phyloP scores from a whole-genome alignment of 2,329 filamentous ascomycete species.

The Fusarium sp. region DNA sequence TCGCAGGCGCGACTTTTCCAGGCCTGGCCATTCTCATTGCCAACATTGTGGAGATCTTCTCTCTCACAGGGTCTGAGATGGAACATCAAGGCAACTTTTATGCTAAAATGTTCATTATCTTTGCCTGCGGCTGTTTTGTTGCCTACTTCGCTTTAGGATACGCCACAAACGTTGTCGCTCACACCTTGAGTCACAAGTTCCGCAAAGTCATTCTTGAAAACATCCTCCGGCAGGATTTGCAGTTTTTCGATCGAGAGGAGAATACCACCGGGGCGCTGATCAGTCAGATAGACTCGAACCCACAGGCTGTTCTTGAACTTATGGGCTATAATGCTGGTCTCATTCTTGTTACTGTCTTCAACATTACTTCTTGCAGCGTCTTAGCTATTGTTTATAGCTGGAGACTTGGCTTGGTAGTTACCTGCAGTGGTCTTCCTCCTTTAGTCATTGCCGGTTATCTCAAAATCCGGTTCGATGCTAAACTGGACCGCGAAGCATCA shows the following conservation, averaged over 20 bases:
- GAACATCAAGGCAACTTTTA: slow-evolving; percentile 62
- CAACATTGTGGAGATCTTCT: slow-evolving; percentile 58
- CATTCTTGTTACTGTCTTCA: slow-evolving; percentile 55
- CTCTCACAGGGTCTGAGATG: slow-evolving; percentile 50
- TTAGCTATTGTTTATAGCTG: slow-evolving; percentile 60
- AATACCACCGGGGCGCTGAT: slow-evolving; percentile 56
- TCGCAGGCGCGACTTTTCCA: slow-evolving; percentile 54
- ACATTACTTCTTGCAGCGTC: slow-evolving; percentile 55
- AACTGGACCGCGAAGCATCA: slow-evolving; percentile 55
- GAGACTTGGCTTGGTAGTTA: slow-evolving; percentile 62
- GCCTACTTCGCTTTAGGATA: slow-evolving; percentile 58
- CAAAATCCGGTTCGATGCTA: slow-evolving; percentile 57
- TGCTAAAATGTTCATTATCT: slow-evolving; percentile 67
- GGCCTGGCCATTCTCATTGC: slow-evolving; percentile 60
- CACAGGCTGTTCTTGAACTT: slow-evolving; percentile 56
- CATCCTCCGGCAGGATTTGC: slow-evolving; percentile 57
- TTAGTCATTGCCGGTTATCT: slow-evolving; percentile 54
- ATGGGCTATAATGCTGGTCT: slow-evolving; percentile 59
- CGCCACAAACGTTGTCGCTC: slow-evolving; percentile 50
- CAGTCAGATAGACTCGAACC: slow-evolving; percentile 54
- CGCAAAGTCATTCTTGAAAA: slow-evolving; percentile 45
- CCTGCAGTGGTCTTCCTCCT: slow-evolving; percentile 57
- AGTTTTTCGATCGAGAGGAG: slow-evolving; percentile 58
- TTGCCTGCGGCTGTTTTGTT: slow-evolving; percentile 60
- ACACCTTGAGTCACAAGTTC: slow-evolving; percentile 46